Evolutionary conservation across 768 basidiomycete species (phyloP).

Genomic region (Mycena maculata): DNA sequence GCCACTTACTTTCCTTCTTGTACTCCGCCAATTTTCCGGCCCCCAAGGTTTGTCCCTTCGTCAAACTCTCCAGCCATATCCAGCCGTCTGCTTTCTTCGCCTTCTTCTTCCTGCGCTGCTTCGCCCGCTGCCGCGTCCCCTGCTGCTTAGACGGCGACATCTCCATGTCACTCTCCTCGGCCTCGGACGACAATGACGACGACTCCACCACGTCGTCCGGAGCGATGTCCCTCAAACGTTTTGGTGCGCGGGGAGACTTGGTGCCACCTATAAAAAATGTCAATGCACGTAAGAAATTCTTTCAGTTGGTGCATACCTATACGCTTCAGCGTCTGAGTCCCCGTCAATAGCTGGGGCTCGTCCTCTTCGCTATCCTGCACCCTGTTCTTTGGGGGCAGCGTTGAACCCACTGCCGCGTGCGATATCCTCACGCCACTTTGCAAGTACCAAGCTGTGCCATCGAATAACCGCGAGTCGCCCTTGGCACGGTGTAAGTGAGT

Average conservation of each 20-base stretch:
- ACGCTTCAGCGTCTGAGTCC: conserved; percentile 21
- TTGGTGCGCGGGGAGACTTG: background rate
- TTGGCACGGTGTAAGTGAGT: conserved; percentile 23
- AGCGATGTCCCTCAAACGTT: conserved; percentile 11
- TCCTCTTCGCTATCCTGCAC: background rate
- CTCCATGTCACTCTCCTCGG: conserved; percentile 8
- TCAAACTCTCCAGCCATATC: conserved; percentile 15
- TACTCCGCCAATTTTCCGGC: conserved; percentile 4
- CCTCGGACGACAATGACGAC: conserved; percentile 3
- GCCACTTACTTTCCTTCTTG: conserved; percentile 21
- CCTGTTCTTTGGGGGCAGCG: background rate
- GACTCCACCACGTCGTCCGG: background rate
- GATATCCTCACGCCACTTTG: conserved; percentile 12
- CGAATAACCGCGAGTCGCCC: conserved; percentile 23
- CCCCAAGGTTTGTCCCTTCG: background rate
- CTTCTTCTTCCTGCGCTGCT: background rate
- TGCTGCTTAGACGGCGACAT: background rate
- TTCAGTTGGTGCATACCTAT: background rate
- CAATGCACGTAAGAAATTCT: background rate
- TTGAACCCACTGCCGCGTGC: background rate
- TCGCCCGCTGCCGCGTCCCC: background rate
- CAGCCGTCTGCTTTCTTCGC: conserved; percentile 19
- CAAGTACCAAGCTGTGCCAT: conserved; percentile 28
- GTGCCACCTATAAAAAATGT: background rate
- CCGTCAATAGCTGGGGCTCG: conserved; percentile 4